phyloP scores from a whole-genome alignment of 2,329 filamentous ascomycete genomes.

The Aspergillaceae sp. region DNA sequence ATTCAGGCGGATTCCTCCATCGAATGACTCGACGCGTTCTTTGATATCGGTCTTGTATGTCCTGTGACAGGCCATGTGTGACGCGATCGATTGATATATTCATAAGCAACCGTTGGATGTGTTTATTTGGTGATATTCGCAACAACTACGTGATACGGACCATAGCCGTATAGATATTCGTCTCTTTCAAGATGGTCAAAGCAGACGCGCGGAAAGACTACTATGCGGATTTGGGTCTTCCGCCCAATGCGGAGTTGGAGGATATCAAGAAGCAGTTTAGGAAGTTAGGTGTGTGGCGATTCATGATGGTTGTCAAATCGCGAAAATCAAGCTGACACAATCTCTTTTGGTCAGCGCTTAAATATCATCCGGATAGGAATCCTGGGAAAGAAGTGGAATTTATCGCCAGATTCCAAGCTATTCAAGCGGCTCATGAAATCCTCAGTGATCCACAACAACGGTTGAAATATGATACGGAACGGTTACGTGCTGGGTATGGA shows the following conservation, averaged over 20 bases:
- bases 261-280: constrained; percentile 83
- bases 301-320: background rate
- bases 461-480: constrained; percentile 54
- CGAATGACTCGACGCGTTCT: background rate
- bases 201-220: constrained; percentile 64
- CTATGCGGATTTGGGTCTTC: constrained; percentile 73
- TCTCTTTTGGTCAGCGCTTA: constrained; percentile 50
- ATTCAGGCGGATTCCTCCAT: too few species aligned
- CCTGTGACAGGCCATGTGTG: background rate
- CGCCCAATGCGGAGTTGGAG: constrained; percentile 56
- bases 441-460: constrained; percentile 52
- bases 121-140: too few species aligned
- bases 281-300: constrained; percentile 56
- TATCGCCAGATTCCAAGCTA: constrained; percentile 74
- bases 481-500: constrained; percentile 43
- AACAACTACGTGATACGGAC: background rate
- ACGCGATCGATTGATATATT: background rate
- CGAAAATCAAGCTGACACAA: too few species aligned
- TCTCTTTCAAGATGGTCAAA: constrained; percentile 53
- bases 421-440: constrained; percentile 78
- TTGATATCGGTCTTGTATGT: background rate
- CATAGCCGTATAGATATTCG: background rate
- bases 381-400: constrained; percentile 72
- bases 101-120: too few species aligned
- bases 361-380: constrained; percentile 84